Base-by-base conservation (phyloP, 768 basidiomycete species). In the Xerocomus spinulosus region DNA sequence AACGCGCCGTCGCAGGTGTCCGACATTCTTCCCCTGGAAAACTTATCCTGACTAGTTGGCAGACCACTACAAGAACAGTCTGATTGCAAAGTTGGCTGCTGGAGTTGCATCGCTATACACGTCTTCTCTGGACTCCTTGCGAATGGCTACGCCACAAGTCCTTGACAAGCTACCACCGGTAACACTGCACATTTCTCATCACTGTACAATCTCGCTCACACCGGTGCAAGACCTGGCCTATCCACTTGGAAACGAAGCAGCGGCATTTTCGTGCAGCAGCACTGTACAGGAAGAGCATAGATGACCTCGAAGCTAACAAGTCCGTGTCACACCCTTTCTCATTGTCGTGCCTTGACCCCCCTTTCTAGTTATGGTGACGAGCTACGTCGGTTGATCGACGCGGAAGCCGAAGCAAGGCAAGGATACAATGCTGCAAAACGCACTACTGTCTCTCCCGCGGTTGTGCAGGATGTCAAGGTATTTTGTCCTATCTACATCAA, bases 181-280 rank as follows among this genome's bases (percentile, higher is more conserved):
- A 67, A 58, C 71, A 61, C 36, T 49, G 17, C 38, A 20, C 3
- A 15, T 42, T 13, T 20, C 26, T 44, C 20, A 2, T 21, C 29
- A n/a, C 7, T 15, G 12, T 5, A 1, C 13, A 36, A 49, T 57
- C 23, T 15, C 26, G 3, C 52, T 68, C 37, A 66, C 25, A 20
- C 17, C 34, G 23, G 24, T 24, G 21, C 39, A 51, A 66, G 93
- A 75, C 79, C 29, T 94, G 92, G 89, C 55, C 84, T 2, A 65
- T 82, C 2, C 92, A 95, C 64, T 70, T 96, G 1, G 83, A 88
- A 57, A 79, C 87, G 17, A 99, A 99, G 65, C 68, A 72, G 32
- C 70, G 77, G 39, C 95, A 99, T 68, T 99, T 99, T 60, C 74
- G 76, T 37, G 92, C 92, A 3, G 95, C 91, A 5, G 81, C 95